Evolutionary conservation across 352 stramenopile species (phyloP), one percentile per base, ranked within the genome.

Genomic region (Phytophthora colocasiae): DNA sequence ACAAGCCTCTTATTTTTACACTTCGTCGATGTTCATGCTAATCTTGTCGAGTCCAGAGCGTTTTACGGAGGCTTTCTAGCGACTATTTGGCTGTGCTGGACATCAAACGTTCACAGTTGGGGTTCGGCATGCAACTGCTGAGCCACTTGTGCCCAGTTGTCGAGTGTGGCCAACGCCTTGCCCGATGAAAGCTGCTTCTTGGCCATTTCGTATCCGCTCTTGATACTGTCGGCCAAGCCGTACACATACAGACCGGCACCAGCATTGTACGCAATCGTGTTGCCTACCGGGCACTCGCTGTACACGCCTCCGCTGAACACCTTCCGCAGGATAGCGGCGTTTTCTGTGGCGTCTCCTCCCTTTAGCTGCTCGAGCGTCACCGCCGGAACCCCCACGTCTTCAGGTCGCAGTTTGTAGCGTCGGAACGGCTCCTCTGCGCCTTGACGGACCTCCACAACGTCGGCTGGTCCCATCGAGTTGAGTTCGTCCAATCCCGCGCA

Each of bases 401-500:
- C 69, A 2, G 83, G 70, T 7, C 41, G 59, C 48, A 92, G 44
- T 31, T 78, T 49, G 65, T 82, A 92, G 17, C 73, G 74, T 7
- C 71, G 73, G 34, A 87, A 63, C 27, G 78, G 72, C 58, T 83
- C 49, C 24, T 74, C 52, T 1, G 65, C 65, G 29, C 71, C 77
- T 14, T 56, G 61, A 45, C 83, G 86, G 34, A 96, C 78, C 55
- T 96, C 88, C 52, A 94, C 85, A 11, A 96, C 71, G n/a, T 96
- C 81, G 8, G 88, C 88, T 1, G 69, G 45, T 12, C 97, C 97
- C 36, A 99, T 88, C 24, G 97, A 96, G 73, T 97, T 98, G 52
- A 99, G 97, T 71, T 99, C 98, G 79, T 99, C 98, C n/a, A 99
- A 86, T 5, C 97, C 97, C 10, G 92, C 92, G 41, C 97, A 98